Evolutionary conservation across 2,329 filamentous ascomycete species (phyloP), one percentile per base, ranked within the genome.

Genomic region (Monilinia polystroma): DNA sequence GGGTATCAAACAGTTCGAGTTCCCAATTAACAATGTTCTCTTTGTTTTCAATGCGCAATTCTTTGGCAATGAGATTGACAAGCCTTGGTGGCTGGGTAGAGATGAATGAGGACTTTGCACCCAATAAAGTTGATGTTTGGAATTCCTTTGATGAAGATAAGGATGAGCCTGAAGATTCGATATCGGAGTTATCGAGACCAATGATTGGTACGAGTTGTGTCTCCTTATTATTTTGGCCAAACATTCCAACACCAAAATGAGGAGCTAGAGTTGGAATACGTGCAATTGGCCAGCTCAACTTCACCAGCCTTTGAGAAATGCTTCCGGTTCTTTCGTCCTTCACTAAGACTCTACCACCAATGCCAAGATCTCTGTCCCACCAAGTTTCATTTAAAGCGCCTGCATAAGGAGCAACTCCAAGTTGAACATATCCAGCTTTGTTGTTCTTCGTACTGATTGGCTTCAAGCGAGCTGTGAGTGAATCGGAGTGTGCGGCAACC

Each of bases 171-270:
- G 76, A 73, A 56, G 77, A 76, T 60, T 71, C 77, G 43, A 86
- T 71, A 71, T 88, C 85, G 10, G 87, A 86, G 77, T 89, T 89
- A 73, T 97, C 93, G 20, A 98, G 83, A 23, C 94, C 95, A 70
- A 98, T 91, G 69, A 98, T 92, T 12, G 95, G 95, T 0, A 97
- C 93, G 80, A 95, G 93, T 76, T 98, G 89, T 0, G 94, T 98
- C 80, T 99, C 95, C 72, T 85, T 84, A 77, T 99, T 98, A 79
- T 86, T 84, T 66, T 79, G 77, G 59, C 87, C 87, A 76, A 85
- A 81, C 81, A 88, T 88, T 29, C 85, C 89, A 56, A 90, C 85
- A 63, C 95, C 95, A 74, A 99, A 98, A 79, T 99, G 95, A 67
- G 93, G 93, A 35, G 95, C 95, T 23, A 99, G 84, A 0, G 93